Percentiles rank a stretch among this genome's conserved stretches.
phyloP scores from a whole-genome alignment of 129 eudicot genomes.

The Tanacetum coccineum region DNA sequence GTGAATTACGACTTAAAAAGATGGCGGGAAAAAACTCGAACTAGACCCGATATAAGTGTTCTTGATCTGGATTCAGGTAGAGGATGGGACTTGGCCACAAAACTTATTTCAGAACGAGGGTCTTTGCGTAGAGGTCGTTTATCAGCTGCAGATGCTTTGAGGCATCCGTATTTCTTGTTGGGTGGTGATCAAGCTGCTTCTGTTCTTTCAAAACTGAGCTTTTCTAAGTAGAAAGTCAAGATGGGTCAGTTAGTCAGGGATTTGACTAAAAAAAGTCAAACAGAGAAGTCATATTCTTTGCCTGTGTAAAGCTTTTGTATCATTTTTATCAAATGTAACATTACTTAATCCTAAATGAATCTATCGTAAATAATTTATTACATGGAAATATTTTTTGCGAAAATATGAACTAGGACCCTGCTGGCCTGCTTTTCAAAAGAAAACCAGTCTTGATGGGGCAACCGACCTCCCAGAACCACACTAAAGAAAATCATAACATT shows the following conservation, averaged over 20 bases:
- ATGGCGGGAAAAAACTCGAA: slow-evolving; percentile 90
- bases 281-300: slow-evolving; percentile 1
- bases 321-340: too few species aligned
- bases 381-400: neutral
- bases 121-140: slow-evolving; percentile 66
- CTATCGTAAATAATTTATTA: neutral
- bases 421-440: slow-evolving; percentile 35
- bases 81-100: slow-evolving; percentile 96
- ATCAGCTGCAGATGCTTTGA: slow-evolving; percentile 89
- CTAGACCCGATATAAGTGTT: slow-evolving; percentile 71
- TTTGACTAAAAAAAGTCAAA: slow-evolving; percentile 24
- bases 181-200: slow-evolving; percentile 99
- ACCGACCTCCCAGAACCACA: slow-evolving; percentile 28
- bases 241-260: neutral
- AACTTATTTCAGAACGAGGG: slow-evolving; percentile 89
- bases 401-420: slow-evolving; percentile 28
- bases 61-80: slow-evolving; percentile 89
- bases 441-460: slow-evolving; percentile 45
- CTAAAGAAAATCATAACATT: too few species aligned
- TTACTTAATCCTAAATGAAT: too few species aligned
- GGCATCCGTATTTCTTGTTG: slow-evolving; percentile 97
- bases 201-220: slow-evolving; percentile 77
- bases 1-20: slow-evolving; percentile 75
- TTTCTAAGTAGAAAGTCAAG: slow-evolving; percentile 44
- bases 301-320: too few species aligned